These are phyloP conservation scores for Metschnikowia colocasiae DNA, from an alignment of 805 yeast species.

Conservation along the genomic window DNA sequence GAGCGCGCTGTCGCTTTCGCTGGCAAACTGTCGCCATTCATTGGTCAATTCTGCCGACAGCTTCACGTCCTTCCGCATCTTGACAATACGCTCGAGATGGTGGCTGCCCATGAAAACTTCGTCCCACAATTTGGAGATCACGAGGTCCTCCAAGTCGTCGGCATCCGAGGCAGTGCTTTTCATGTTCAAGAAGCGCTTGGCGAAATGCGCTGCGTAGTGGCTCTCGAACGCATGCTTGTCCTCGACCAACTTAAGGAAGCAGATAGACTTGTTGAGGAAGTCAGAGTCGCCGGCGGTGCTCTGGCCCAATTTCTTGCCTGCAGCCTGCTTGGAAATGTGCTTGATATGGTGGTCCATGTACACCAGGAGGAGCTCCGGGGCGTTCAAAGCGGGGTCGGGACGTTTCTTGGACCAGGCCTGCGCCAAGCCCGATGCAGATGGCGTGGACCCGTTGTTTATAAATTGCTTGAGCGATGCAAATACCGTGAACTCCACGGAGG, in stretches of 20 bases:
- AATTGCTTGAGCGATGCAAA: slow-evolving; percentile 61
- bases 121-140: slow-evolving; percentile 63
- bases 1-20: slow-evolving; percentile 12
- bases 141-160: slow-evolving; percentile 60
- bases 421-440: not conserved
- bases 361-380: slow-evolving; percentile 38
- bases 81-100: slow-evolving; percentile 74
- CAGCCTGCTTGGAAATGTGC: slow-evolving; percentile 27
- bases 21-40: slow-evolving; percentile 33
- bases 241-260: slow-evolving; percentile 61
- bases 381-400: slow-evolving; percentile 29
- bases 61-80: slow-evolving; percentile 80
- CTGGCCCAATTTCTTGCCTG: slow-evolving; percentile 12
- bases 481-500: slow-evolving; percentile 48
- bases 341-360: slow-evolving; percentile 41
- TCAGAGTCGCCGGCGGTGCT: slow-evolving; percentile 4
- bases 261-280: slow-evolving; percentile 52
- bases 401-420: slow-evolving; percentile 43
- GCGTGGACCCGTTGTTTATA: slow-evolving; percentile 42
- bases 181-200: slow-evolving; percentile 59
- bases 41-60: slow-evolving; percentile 37
- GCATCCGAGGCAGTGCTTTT: slow-evolving; percentile 22
- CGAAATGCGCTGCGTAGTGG: slow-evolving; percentile 80
- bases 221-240: slow-evolving; percentile 87
- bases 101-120: slow-evolving; percentile 66